These are phyloP conservation scores for Clavispora carvajalis DNA, from an alignment of 805 yeast species.

Conservation along the genomic window DNA sequence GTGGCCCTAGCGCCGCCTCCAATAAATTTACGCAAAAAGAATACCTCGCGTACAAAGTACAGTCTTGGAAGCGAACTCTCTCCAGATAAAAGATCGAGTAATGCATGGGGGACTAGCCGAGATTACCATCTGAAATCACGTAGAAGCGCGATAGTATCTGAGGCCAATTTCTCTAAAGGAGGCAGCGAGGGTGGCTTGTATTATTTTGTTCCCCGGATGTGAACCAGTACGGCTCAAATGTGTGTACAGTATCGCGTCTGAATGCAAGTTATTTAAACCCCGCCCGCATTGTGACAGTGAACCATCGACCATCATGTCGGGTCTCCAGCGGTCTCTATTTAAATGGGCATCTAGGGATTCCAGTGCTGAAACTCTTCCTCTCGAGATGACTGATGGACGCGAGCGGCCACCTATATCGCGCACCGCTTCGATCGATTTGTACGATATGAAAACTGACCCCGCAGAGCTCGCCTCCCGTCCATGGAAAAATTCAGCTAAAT, in stretches of 20 bases:
- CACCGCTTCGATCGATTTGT: not conserved
- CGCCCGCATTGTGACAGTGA: not conserved
- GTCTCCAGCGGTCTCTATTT: not conserved
- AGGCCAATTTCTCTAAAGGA: not conserved
- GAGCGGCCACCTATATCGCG: not conserved
- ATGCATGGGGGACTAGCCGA: not conserved
- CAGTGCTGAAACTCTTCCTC: not conserved
- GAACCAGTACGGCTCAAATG: not conserved
- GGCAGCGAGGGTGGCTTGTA: not conserved
- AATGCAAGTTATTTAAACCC: not conserved
- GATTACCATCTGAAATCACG: not conserved
- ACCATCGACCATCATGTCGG: not conserved
- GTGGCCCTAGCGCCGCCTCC: conserved; percentile 75
- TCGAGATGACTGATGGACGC: not conserved
- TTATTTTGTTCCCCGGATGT: conserved; percentile 1
- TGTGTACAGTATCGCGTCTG: conserved; percentile 1
- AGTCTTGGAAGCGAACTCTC: not conserved
- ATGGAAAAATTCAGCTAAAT: conserved; percentile 54
- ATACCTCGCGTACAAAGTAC: not conserved
- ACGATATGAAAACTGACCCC: conserved; percentile 7
- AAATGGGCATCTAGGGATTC: not conserved
- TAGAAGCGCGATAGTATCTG: not conserved
- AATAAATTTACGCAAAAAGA: conserved; percentile 41
- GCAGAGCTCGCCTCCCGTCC: conserved; percentile 28
- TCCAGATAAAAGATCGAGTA: not conserved